Conservation (phyloP, 345 rosid species). For the Arabidopsis thaliana region DNA sequence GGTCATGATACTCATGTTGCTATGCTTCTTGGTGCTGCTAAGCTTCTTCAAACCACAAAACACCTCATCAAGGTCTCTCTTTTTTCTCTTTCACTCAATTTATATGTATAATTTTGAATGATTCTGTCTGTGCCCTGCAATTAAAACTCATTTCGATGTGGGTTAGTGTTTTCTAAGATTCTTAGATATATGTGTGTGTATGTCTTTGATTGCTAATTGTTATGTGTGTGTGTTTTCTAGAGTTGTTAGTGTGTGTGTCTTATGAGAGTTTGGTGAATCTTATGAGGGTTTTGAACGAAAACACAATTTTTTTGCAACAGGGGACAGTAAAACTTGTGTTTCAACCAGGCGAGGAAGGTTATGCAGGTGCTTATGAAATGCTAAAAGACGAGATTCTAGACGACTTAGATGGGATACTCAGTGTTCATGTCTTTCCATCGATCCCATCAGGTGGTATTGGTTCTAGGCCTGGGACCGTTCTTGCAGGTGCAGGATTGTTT, state of each 20-base stretch:
- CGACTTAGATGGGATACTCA: conserved; percentile 60
- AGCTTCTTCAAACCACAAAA: conserved; percentile 56
- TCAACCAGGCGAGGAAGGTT: conserved; percentile 86
- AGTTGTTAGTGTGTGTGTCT: not conserved
- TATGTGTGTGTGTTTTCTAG: not conserved
- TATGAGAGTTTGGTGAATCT: not conserved
- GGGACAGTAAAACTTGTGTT: conserved; percentile 79
- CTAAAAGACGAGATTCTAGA: conserved; percentile 61
- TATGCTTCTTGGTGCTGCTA: conserved; percentile 84
- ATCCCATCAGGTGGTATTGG: conserved; percentile 57
- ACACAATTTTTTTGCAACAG: conserved; percentile 32
- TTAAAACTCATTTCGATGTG: conserved; percentile 4
- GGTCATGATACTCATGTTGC: conserved; percentile 81
- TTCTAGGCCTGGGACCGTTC: conserved; percentile 63
- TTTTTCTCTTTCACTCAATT: not conserved
- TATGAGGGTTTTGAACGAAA: not conserved
- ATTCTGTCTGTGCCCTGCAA: conserved; percentile 4
- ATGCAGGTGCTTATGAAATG: conserved; percentile 74
- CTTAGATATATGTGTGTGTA: not conserved
- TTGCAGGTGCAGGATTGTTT: conserved; percentile 68
- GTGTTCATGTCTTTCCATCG: conserved; percentile 63
- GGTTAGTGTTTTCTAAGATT: not conserved
- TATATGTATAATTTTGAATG: not conserved
- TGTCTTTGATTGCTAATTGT: not conserved
- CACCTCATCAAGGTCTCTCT: conserved; percentile 56